Evolutionary conservation across 306 rosid genomes (phyloP), one percentile per base, ranked within the genome.

Genomic region (Prunus fruticosa): DNA sequence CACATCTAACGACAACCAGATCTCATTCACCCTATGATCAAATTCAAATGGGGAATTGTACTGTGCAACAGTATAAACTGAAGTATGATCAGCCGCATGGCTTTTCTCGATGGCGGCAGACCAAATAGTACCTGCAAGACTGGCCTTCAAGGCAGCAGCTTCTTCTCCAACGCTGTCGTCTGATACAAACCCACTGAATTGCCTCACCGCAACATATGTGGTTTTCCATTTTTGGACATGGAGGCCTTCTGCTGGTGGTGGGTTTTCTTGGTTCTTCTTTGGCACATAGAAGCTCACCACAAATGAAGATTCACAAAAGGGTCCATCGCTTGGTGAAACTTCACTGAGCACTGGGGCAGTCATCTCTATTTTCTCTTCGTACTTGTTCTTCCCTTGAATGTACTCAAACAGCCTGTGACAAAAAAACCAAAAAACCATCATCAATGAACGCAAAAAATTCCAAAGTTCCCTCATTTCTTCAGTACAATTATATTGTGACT

Each of bases 201-300:
- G 90, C 49, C 89, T 86, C 16, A 89, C 91, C 11, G 96, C 98
- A 1, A 74, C 92, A 43, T 84, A 78, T 13, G 84, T 88, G 0
- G 86, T 5, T 19, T 84, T 81, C 96, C 96, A 88, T 77, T 84
- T 87, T 52, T 89, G 97, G 62, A 83, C 71, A 32, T 87, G 86
- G 52, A 93, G 88, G 38, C 87, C 97, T 71, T 87, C 72, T 3
- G 96, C 92, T 1, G 91, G 86, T 28, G 98, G 88, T 57, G 98
- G 98, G 65, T 93, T 68, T 61, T 87, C 91, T 71, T 91, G 91
- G 90, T 89, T 93, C 84, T 65, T 69, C 74, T 86, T 88, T 2
- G 97, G 96, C 5, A 93, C 93, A 72, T 57, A 91, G 84, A 93
- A 91, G 85, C 97, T 91, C 15, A 93, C 97, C 3, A 83, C 88